Conservation (phyloP, 257 asterid genomes). For the Petunia axillaris region DNA sequence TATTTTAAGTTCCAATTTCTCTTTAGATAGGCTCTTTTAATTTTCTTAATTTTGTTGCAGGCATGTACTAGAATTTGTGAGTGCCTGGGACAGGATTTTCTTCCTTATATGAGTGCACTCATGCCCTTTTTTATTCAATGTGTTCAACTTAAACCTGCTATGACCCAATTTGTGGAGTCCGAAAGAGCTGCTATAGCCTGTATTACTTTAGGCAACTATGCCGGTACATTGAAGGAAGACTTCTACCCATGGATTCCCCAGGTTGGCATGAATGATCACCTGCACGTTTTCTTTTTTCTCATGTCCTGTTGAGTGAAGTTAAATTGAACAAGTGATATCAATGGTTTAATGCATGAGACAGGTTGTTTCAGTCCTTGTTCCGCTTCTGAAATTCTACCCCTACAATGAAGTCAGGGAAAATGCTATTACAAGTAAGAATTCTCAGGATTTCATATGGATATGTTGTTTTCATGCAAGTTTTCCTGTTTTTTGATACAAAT, state of each 20-base stretch:
- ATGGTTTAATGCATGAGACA: constrained; percentile 33
- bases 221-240: neutral
- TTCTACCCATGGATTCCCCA: no score
- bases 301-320: no score
- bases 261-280: no score
- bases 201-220: constrained; percentile 68
- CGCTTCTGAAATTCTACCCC: constrained; percentile 82
- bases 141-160: constrained; percentile 71
- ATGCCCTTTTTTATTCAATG: no score
- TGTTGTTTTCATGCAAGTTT: constrained; percentile 21
- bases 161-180: constrained; percentile 77
- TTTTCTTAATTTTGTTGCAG: constrained; percentile 33
- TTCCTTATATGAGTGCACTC: no score
- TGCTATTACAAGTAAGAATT: constrained; percentile 80
- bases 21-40: neutral
- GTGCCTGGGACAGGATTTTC: constrained; percentile 60
- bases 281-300: no score
- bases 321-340: no score
- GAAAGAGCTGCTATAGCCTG: constrained; percentile 97
- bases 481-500: constrained; percentile 25
- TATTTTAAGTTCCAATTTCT: neutral
- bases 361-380: constrained; percentile 94
- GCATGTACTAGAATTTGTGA: constrained; percentile 52
- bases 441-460: neutral
- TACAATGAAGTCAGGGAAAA: constrained; percentile 97